Conservation (phyloP, 495 filamentous ascomycete species). For the Tuber umbilicatum region DNA sequence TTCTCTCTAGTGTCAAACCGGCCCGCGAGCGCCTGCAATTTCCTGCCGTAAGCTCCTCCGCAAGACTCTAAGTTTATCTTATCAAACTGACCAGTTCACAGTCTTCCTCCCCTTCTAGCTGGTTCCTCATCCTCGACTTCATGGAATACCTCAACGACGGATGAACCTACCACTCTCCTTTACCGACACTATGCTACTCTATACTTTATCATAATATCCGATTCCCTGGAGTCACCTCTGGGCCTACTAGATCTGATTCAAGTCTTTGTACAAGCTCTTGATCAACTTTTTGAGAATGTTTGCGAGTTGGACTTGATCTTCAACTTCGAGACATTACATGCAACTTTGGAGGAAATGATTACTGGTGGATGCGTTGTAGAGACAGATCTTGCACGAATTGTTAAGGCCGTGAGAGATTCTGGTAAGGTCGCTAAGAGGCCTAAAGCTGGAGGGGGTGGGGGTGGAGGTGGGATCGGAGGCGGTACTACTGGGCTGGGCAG, state of each 20-base stretch:
- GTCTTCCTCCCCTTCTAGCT: constrained; percentile 60
- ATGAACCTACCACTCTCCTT: constrained; percentile 88
- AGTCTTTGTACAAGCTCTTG: constrained; percentile 92
- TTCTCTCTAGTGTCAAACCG: constrained; percentile 93
- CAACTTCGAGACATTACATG: constrained; percentile 95
- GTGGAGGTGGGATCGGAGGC: constrained; percentile 30
- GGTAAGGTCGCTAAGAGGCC: constrained; percentile 69
- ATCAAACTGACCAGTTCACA: constrained; percentile 42
- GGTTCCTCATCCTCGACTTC: constrained; percentile 54
- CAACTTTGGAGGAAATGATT: constrained; percentile 86
- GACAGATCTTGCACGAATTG: constrained; percentile 79
- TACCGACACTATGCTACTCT: constrained; percentile 98
- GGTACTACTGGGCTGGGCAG: constrained; percentile 41
- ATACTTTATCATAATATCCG: constrained; percentile 96
- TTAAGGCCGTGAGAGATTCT: constrained; percentile 72
- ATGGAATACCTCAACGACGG: constrained; percentile 58
- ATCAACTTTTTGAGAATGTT: constrained; percentile 93
- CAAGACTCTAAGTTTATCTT: constrained; percentile 45
- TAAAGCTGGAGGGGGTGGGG: constrained; percentile 47
- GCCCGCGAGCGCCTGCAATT: constrained; percentile 84
- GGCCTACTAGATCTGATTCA: constrained; percentile 94
- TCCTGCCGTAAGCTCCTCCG: constrained; percentile 52
- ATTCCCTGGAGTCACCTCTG: constrained; percentile 92
- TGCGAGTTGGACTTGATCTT: constrained; percentile 98
- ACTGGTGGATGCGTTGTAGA: constrained; percentile 94